A percentile compares a stretch with the other conserved stretches of the same genome.
Evolutionary conservation across 768 basidiomycete species (phyloP).

Genomic region (Trametes punicea): DNA sequence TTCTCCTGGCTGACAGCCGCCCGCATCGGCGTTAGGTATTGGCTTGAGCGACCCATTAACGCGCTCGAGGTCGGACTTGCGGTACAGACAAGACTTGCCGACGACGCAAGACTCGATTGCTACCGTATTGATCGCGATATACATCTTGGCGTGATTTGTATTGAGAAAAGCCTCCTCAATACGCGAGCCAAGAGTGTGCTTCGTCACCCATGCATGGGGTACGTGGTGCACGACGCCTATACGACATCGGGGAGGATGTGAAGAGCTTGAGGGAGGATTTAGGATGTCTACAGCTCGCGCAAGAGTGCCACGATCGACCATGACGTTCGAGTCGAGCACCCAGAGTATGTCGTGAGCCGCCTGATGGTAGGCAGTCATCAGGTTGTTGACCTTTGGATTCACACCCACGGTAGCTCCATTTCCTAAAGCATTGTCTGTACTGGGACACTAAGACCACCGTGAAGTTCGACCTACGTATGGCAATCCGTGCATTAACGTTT

Average conservation of each 20-base stretch:
- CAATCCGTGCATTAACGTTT: slow-evolving; percentile 61
- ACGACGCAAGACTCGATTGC: slow-evolving; percentile 94
- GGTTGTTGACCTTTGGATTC: slow-evolving; percentile 98
- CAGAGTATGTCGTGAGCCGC: slow-evolving; percentile 90
- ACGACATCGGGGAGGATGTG: slow-evolving; percentile 36
- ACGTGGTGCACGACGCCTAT: slow-evolving; percentile 94
- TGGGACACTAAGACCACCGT: background rate
- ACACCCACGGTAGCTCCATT: slow-evolving; percentile 84
- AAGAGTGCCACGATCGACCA: slow-evolving; percentile 72
- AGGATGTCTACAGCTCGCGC: slow-evolving; percentile 83
- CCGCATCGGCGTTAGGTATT: slow-evolving; percentile 24
- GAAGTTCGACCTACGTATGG: slow-evolving; percentile 64
- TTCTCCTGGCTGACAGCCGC: slow-evolving; percentile 28
- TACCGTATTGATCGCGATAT: slow-evolving; percentile 86
- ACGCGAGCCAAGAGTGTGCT: slow-evolving; percentile 68
- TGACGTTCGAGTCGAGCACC: slow-evolving; percentile 96
- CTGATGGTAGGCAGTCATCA: slow-evolving; percentile 75
- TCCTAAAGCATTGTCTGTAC: slow-evolving; percentile 28
- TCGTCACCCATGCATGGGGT: slow-evolving; percentile 78
- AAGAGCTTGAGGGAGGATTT: slow-evolving; percentile 38
- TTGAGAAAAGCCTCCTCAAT: slow-evolving; percentile 95
- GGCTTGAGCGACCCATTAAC: slow-evolving; percentile 67
- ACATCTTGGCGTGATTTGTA: slow-evolving; percentile 98
- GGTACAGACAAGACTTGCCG: slow-evolving; percentile 94
- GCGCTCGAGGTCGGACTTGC: slow-evolving; percentile 80